Percentiles rank a stretch among this genome's conserved stretches.
Evolutionary conservation across 2,329 filamentous ascomycete genomes (phyloP).

Genomic region (Fusarium palustre): DNA sequence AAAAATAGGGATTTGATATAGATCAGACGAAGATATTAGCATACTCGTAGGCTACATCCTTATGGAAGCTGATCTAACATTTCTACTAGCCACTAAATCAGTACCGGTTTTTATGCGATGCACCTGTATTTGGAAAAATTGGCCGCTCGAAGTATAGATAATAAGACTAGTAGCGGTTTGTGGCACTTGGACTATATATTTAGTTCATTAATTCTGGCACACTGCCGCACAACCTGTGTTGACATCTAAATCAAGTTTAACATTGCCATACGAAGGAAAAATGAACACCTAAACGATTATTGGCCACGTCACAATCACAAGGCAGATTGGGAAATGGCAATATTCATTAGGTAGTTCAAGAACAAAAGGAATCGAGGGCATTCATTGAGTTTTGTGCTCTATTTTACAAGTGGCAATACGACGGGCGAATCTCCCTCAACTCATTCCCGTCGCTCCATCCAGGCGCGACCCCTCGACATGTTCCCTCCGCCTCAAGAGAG

Average conservation of each 20-base stretch:
- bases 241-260: not conserved
- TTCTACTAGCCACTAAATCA: too few species aligned
- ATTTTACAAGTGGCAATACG: slow-evolving; percentile 71
- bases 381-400: slow-evolving; percentile 71
- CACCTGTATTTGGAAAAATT: too few species aligned
- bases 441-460: slow-evolving; percentile 60
- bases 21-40: too few species aligned
- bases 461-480: slow-evolving; percentile 59
- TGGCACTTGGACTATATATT: too few species aligned
- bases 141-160: too few species aligned
- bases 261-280: not conserved
- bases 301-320: not conserved
- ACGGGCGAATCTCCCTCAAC: slow-evolving; percentile 59
- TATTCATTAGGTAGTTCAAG: slow-evolving; percentile 31
- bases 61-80: too few species aligned
- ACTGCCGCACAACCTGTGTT: not conserved
- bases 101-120: too few species aligned
- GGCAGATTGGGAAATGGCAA: not conserved
- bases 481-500: slow-evolving; percentile 60
- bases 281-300: not conserved
- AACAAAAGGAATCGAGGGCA: slow-evolving; percentile 71
- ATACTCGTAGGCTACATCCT: too few species aligned
- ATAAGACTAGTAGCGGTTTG: too few species aligned
- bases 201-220: too few species aligned
- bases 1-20: too few species aligned